These are phyloP conservation scores for Acacia acuminata DNA, from an alignment of 306 rosid genomes.

Conservation along the genomic window DNA sequence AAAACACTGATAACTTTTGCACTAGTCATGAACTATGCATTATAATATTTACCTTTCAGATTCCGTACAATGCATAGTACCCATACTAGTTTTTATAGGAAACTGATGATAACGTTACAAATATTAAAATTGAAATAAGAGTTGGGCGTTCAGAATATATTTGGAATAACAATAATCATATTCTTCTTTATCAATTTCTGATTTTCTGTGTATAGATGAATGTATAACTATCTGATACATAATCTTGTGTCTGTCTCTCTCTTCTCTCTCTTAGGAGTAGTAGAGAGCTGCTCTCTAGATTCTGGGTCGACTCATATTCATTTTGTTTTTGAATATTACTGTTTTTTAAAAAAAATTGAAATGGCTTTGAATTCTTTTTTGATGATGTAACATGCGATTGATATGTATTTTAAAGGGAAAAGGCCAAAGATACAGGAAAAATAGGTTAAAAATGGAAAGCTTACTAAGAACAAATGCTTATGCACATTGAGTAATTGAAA, in stretches of 20 bases:
- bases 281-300: no score
- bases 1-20: background rate
- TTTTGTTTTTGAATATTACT: background rate
- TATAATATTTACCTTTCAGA: background rate
- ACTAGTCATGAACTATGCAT: background rate
- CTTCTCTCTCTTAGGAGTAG: no score
- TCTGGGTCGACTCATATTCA: background rate
- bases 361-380: background rate
- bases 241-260: no score
- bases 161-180: no score
- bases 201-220: no score
- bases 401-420: background rate
- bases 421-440: background rate
- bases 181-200: no score
- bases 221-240: no score
- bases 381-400: background rate
- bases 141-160: no score
- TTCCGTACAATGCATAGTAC: background rate
- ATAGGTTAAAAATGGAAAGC: background rate
- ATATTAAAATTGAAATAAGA: no score
- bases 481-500: conserved; percentile 1
- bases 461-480: conserved; percentile 18
- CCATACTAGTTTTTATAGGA: background rate
- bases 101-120: background rate
- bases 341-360: background rate